Evolutionary conservation across 192 early-diverging fungal genomes (phyloP), one percentile per base, ranked within the genome.

Genomic region (Gonapodya sp.): DNA sequence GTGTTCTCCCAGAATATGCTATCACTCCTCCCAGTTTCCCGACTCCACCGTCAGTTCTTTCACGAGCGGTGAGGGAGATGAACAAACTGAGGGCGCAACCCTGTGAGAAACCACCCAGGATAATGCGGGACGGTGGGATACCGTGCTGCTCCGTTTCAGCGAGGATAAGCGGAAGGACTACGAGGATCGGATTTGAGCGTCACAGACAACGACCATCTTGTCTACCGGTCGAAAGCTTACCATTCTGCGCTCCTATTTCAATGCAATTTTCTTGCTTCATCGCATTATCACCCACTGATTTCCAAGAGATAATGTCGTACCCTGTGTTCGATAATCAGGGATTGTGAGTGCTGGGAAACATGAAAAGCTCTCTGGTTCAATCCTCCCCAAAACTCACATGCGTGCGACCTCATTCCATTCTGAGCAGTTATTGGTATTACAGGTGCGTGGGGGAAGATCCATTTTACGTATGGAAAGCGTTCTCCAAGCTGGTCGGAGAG

Each of bases 61-160:
- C 46, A 8, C 46, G 75, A 2, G 75, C 16, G 75, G 75, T 77
- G 30, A 77, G 75, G 8, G 75, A 16, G 75, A 77, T 8, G 31
- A 16, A 34, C 8, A 34, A 14, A 14, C 18, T 31, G 18, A 77
- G 18, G 8, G 75, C 75, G 75, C 75, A 77, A 34, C 75, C 75
- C 31, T 77, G 75, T 2, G 75, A 77, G 75, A 77, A 77, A 33
- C 75, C 75, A 34, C 75, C 75, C 8, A 77, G 75, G 31, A 77
- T 33, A 34, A 77, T 18, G 75, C 75, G 75, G 75, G 75, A 32
- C 24, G 46, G 46, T 16, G 46, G 46, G 8, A 64, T 64, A 64
- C 24, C 24, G 46, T 64, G 46, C 46, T 64, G 46, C 8, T 64
- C 24, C 24, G 46, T 64, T 64, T 64, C 46, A 64, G 24, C 24